Evolutionary conservation across 176 grass and related monocot species (phyloP).

Genomic region (Avena eriantha): DNA sequence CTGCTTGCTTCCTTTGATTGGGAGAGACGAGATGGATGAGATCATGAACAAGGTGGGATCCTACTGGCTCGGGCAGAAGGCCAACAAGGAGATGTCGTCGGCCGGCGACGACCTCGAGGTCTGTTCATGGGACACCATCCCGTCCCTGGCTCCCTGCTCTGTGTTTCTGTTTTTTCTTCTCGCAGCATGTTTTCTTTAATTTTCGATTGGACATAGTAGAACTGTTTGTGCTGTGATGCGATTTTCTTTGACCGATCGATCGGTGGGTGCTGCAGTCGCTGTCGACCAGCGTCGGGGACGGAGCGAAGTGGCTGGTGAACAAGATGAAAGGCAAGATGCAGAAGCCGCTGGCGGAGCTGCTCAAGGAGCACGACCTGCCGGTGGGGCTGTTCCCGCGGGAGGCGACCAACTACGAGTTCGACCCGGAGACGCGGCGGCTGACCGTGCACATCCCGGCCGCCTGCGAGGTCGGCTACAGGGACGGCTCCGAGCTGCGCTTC

Average conservation of each 20-base stretch:
- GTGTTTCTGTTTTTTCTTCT: neutral
- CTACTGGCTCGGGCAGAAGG: slow-evolving; percentile 66
- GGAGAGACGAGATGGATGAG: slow-evolving; percentile 61
- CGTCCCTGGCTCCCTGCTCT: neutral
- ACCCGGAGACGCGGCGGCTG: slow-evolving; percentile 71
- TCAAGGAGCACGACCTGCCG: slow-evolving; percentile 79
- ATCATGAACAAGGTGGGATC: slow-evolving; percentile 83
- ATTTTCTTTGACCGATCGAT: neutral
- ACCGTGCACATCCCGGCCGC: slow-evolving; percentile 79
- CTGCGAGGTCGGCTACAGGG: slow-evolving; percentile 90
- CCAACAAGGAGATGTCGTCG: slow-evolving; percentile 83
- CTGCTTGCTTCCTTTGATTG: neutral
- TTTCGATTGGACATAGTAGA: neutral
- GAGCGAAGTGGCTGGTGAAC: slow-evolving; percentile 95
- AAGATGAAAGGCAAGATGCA: slow-evolving; percentile 98
- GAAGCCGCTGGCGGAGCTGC: slow-evolving; percentile 83
- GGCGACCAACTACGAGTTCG: slow-evolving; percentile 87
- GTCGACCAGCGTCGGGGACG: slow-evolving; percentile 74
- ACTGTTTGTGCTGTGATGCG: neutral
- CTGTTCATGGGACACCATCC: neutral
- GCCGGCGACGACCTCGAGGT: slow-evolving; percentile 81
- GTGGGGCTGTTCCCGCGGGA: slow-evolving; percentile 79
- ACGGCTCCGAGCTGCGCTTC: slow-evolving; percentile 86
- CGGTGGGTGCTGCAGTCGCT: slow-evolving; percentile 59
- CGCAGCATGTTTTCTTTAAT: neutral